phyloP scores from a whole-genome alignment of 225 moss, liverwort and hornwort species.

The Marchantia paleacea region DNA sequence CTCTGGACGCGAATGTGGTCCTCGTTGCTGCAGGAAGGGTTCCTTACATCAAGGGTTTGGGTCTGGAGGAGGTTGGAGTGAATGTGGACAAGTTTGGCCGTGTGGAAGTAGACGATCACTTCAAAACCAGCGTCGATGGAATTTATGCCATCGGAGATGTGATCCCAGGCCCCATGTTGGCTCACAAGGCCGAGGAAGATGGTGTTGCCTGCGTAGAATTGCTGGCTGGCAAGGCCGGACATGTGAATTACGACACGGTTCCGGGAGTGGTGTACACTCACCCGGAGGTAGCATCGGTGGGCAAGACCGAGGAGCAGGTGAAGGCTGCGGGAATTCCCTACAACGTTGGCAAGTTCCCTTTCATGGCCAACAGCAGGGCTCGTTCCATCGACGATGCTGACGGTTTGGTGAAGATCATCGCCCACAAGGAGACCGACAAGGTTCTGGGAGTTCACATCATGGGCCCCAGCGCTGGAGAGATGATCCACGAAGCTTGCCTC shows the following conservation, averaged over 20 bases:
- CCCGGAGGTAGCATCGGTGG: constrained; percentile 91
- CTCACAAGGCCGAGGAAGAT: constrained; percentile 97
- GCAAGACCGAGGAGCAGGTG: constrained; percentile 97
- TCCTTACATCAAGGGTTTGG: constrained; percentile 72
- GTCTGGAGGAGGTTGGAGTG: constrained; percentile 80
- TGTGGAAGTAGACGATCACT: constrained; percentile 81
- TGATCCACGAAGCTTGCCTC: constrained; percentile 88
- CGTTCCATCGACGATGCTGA: constrained; percentile 93
- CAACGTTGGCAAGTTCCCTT: constrained; percentile 90
- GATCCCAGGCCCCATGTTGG: constrained; percentile 96
- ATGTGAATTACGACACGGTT: constrained; percentile 92
- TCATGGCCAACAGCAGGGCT: constrained; percentile 91
- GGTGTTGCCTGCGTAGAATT: constrained; percentile 89
- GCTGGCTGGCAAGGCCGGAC: constrained; percentile 87
- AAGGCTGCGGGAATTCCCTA: constrained; percentile 77
- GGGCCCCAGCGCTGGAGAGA: constrained; percentile 91
- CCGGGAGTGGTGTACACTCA: constrained; percentile 97
- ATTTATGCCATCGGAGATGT: constrained; percentile 93
- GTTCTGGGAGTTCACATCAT: constrained; percentile 94
- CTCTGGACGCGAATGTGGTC: constrained; percentile 73
- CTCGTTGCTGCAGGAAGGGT: constrained; percentile 82
- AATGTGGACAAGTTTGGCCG: constrained; percentile 89
- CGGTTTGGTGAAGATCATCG: constrained; percentile 95
- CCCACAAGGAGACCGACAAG: constrained; percentile 86
- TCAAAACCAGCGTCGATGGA: constrained; percentile 71